Evolutionary conservation across 371 early-diverging fungal genomes (phyloP), one percentile per base, ranked within the genome.

Genomic region (Mucor racemosus): DNA sequence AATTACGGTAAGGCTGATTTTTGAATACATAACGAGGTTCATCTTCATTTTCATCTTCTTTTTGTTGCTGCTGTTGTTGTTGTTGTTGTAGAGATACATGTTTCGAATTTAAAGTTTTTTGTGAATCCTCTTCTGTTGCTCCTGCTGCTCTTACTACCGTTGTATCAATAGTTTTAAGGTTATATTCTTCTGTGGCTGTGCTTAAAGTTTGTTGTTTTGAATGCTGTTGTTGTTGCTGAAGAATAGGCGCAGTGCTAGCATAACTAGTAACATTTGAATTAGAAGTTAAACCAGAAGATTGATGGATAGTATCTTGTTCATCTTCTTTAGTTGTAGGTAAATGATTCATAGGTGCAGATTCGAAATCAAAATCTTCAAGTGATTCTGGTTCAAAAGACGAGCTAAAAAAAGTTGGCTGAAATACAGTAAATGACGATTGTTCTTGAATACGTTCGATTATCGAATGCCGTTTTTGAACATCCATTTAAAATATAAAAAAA

Each of bases 331-430:
- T 56, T 7, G 40, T 21, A 11, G 33, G 35, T 5, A 62, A 17
- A 17, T 50, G 33, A 38, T 36, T 62, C 39, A 38, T 64, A 8
- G 73, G 73, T 58, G 65, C 68, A 42, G 61, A 58, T 40, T 68
- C 73, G 34, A 72, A 72, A 54, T 72, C 68, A 53, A 57, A 72
- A 55, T 72, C 66, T 44, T 72, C 73, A 15, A 72, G 44, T 55
- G 73, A 68, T 58, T 72, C 73, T 58, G 73, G 73, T 41, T 72
- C 68, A 17, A 68, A 58, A 8, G 62, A 53, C 11, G 68, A 62
- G 42, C 64, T 64, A 39, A 66, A 71, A 7, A 58, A 64, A 38
- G 39, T 64, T n/a, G 67, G 64, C 41, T 67, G 67, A 56, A 71
- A 66, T 26, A 66, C 54, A 31, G 63, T 58, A 54, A 66, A 66